Evolutionary conservation across 2,329 filamentous ascomycete species (phyloP), one percentile per base, ranked within the genome.

Genomic region (Didymella glomerata): DNA sequence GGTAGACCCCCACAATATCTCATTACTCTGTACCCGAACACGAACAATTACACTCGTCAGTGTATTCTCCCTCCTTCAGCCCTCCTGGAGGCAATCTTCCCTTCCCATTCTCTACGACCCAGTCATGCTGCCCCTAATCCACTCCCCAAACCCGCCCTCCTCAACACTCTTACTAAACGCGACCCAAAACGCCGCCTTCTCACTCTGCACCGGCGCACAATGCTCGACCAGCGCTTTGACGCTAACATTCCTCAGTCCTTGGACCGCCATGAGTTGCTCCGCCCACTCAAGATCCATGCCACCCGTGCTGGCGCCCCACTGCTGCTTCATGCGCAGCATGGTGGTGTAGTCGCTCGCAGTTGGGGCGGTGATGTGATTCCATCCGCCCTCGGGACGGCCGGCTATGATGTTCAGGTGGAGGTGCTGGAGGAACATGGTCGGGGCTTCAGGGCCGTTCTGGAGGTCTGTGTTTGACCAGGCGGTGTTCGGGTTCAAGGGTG

Each of bases 161-260:
- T 54, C 83, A 18, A 89, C 83, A 53, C 85, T 88, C 32, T 81
- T 81, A 28, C 85, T 88, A 63, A 89, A 85, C 24, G 85, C 82
- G 2, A 86, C 83, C 69, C 84, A 87, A 60, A 86, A 81, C 3
- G 84, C 79, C 81, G 86, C 84, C 44, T 80, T 81, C 56, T 82
- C 81, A 18, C 82, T 85, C 54, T 80, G 79, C 1, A 84, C 83
- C 25, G 79, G 75, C 2, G 84, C 81, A 70, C 85, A 83, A 63
- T 83, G 80, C 62, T 85, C 83, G 14, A 87, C 79, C 25, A 86
- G 77, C 3, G 85, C 80, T 25, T 78, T 73, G 3, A 89, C 81
- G 32, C 82, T 80, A 41, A 89, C 61, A 32, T 82, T 78, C 57
- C 78, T 72, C 61, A 88, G 68, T 0, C 81, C 80, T 40, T 76